These are phyloP conservation scores for Pachysandra terminalis DNA, from an alignment of 164 flowering plant species.

Conservation along the genomic window DNA sequence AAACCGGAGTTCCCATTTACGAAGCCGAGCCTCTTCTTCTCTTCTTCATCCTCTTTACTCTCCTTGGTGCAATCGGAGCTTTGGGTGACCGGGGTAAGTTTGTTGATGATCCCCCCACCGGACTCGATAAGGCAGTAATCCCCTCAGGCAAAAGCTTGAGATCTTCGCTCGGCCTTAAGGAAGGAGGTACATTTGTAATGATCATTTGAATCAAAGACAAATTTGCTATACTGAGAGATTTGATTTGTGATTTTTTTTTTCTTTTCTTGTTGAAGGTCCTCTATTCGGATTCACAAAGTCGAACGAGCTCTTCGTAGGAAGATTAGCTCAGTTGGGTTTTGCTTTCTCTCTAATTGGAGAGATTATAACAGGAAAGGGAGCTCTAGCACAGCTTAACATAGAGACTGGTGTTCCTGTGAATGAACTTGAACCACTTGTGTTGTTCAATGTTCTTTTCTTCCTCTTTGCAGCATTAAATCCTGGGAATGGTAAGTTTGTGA, in stretches of 20 bases:
- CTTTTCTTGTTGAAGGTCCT: slow-evolving; percentile 50
- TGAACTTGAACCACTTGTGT: slow-evolving; percentile 87
- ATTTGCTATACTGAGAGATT: background rate
- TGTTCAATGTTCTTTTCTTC: slow-evolving; percentile 88
- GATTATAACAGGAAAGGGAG: slow-evolving; percentile 92
- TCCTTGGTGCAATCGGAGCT: slow-evolving; percentile 96
- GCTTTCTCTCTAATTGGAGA: slow-evolving; percentile 97
- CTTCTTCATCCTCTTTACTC: slow-evolving; percentile 92
- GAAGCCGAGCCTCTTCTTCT: slow-evolving; percentile 97
- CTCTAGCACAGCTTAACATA: slow-evolving; percentile 85
- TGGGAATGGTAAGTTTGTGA: slow-evolving; percentile 86
- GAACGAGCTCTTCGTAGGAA: slow-evolving; percentile 94
- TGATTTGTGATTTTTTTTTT: background rate
- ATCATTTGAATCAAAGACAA: background rate
- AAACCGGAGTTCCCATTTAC: slow-evolving; percentile 92
- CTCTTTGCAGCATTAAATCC: slow-evolving; percentile 94
- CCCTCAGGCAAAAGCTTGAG: slow-evolving; percentile 76
- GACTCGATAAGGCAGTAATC: slow-evolving; percentile 70
- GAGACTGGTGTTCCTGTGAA: slow-evolving; percentile 91
- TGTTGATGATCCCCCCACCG: slow-evolving; percentile 79
- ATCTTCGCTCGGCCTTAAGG: slow-evolving; percentile 71
- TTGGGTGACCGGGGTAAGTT: slow-evolving; percentile 89
- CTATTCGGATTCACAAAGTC: slow-evolving; percentile 94
- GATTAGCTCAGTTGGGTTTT: slow-evolving; percentile 95
- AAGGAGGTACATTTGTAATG: slow-evolving; percentile 58